Percentiles rank a stretch among this genome's conserved stretches.
phyloP scores from a whole-genome alignment of 192 early-diverging fungal species.

The Mortierella alpina region DNA sequence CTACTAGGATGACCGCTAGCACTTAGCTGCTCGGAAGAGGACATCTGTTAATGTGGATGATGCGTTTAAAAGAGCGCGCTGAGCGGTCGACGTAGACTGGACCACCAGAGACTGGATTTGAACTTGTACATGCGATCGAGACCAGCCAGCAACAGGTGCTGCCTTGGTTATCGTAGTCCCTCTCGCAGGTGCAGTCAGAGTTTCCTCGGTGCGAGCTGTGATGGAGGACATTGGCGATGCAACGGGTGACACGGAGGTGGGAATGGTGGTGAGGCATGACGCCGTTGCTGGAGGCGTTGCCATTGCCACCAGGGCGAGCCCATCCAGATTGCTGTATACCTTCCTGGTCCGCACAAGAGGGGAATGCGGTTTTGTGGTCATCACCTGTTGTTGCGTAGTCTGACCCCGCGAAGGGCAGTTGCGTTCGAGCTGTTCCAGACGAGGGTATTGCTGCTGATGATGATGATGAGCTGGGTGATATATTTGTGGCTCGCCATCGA shows the following conservation, averaged over 20 bases:
- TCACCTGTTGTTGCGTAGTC: neutral
- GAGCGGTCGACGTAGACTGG: conserved; percentile 34
- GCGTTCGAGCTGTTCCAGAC: too few relatives aligned
- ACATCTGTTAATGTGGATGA: conserved; percentile 40
- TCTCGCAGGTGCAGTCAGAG: too few relatives aligned
- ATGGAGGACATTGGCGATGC: too few relatives aligned
- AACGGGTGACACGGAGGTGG: too few relatives aligned
- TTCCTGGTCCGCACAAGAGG: conserved; percentile 8
- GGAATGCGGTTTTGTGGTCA: neutral
- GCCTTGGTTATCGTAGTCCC: too few relatives aligned
- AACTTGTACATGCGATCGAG: conserved; percentile 32
- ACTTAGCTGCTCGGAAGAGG: conserved; percentile 29
- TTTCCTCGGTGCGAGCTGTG: too few relatives aligned
- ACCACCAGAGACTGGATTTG: conserved; percentile 34
- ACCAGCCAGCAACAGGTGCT: conserved; percentile 9
- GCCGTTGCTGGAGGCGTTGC: too few relatives aligned
- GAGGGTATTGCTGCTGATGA: neutral
- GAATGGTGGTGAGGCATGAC: too few relatives aligned
- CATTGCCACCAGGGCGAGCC: neutral
- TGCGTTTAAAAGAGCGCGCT: conserved; percentile 29
- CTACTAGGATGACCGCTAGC: neutral
- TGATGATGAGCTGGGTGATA: neutral
- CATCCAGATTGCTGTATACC: conserved; percentile 16
- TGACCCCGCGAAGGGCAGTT: too few relatives aligned
- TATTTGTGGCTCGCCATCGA: conserved; percentile 13